Base-by-base conservation (phyloP, 345 rosid genomes). In the Camelina neglecta region DNA sequence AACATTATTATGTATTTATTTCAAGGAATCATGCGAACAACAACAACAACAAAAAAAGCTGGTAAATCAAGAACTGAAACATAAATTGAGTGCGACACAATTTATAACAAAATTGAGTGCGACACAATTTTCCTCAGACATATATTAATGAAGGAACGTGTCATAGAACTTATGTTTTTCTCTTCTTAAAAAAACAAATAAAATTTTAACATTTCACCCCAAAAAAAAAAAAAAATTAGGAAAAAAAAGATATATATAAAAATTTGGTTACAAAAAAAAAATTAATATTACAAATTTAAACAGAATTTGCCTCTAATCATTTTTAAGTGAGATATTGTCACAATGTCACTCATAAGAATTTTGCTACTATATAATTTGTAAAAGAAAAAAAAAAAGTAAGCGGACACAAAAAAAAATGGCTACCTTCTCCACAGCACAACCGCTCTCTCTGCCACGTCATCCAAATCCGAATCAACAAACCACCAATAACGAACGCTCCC, bases 391-490 rank as follows among this genome's bases (percentile, higher is more conserved):
- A 12, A 39, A 41, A 54, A 53, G 44, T 23, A 56, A 31, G 6
- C 38, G 0, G 39, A 16, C 8, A 18, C 11, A 23, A 75, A 51
- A 31, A 36, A 8, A 72, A 18, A 50, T 78, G 81, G 73, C 70
- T 33, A 67, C 11, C 49, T 67, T 72, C 70, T 60, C 73, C 55
- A 71, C 73, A 65, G 35, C 72, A 26, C 76, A 62, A n/a, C 82
- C 68, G 15, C 75, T 83, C 11, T 80, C 85, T 18, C 76, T 82
- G 66, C 86, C 85, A 26, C 84, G 66, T 77, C 62, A 66, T 16
- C 82, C 84, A 24, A 50, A 58, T 36, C 75, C 79, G 20, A 39
- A 76, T 49, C n/a, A 71, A 60, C 53, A 13, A 76, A 69, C 78
- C 12, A 64, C 66, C 77, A 70, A 61, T 76, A 81, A 77, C 84